Conservation (phyloP, 2,329 filamentous ascomycete species). For the Phoma herbarum region DNA sequence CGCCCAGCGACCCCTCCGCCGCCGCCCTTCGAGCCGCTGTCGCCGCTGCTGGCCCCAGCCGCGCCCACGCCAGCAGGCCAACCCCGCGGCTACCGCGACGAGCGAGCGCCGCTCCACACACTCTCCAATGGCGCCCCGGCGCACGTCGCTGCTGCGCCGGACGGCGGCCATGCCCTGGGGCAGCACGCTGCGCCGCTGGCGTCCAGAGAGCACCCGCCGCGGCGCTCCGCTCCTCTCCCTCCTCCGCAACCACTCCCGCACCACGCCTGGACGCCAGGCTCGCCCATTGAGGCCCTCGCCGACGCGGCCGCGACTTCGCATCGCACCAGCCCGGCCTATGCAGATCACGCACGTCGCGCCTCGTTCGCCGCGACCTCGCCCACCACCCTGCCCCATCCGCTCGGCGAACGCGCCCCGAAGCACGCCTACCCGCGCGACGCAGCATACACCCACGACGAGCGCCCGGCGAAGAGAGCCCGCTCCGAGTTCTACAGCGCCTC, state of each 20-base stretch:
- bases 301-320: constrained; percentile 35
- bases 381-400: constrained; percentile 24
- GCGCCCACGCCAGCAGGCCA: constrained; percentile 31
- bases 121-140: constrained; percentile 23
- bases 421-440: constrained; percentile 30
- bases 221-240: constrained; percentile 6
- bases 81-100: constrained; percentile 31
- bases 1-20: constrained; percentile 45
- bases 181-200: background rate
- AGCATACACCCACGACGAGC: constrained; percentile 49
- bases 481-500: constrained; percentile 64
- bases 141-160: constrained; percentile 1
- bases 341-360: constrained; percentile 34
- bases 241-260: constrained; percentile 30
- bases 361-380: constrained; percentile 35
- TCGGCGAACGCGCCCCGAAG: constrained; percentile 7
- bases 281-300: constrained; percentile 56
- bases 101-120: constrained; percentile 9
- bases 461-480: constrained; percentile 67
- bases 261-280: constrained; percentile 39
- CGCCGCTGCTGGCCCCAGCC: constrained; percentile 40
- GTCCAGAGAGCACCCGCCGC: background rate
- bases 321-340: constrained; percentile 47
- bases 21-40: constrained; percentile 49
- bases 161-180: background rate